These are phyloP conservation scores for Aspergillus bertholletiae DNA, from an alignment of 495 filamentous ascomycete genomes.

Conservation along the genomic window DNA sequence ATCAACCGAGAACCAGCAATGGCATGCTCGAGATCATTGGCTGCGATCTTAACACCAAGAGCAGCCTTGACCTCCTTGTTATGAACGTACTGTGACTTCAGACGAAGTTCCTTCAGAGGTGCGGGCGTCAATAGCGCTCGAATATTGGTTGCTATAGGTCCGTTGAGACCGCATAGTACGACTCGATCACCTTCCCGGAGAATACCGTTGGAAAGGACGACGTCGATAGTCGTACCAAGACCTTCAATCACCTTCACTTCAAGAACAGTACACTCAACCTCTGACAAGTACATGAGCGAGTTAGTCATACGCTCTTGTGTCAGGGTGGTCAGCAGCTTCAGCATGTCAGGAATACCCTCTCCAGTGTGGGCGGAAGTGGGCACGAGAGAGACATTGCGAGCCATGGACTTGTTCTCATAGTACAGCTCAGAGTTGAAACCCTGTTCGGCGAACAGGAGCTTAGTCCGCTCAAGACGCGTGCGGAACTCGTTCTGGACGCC, in stretches of 20 bases:
- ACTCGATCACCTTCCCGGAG: conserved; percentile 92
- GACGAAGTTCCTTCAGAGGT: conserved; percentile 86
- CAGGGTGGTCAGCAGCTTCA: conserved; percentile 87
- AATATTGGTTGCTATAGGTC: conserved; percentile 91
- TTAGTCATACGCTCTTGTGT: conserved; percentile 98
- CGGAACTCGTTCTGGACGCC: conserved; percentile 92
- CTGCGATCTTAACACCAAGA: conserved; percentile 97
- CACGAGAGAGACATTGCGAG: conserved; percentile 86
- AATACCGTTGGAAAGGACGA: conserved; percentile 94
- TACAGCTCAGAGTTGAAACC: conserved; percentile 96
- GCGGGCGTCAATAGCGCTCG: conserved; percentile 95
- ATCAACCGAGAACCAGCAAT: conserved; percentile 95
- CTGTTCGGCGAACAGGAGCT: conserved; percentile 90
- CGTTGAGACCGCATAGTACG: conserved; percentile 91
- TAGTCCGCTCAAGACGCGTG: conserved; percentile 85
- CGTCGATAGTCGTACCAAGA: conserved; percentile 97
- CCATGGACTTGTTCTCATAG: conserved; percentile 97
- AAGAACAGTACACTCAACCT: conserved; percentile 95
- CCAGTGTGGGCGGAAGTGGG: conserved; percentile 97
- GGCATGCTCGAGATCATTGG: conserved; percentile 91
- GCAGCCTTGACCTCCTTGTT: conserved; percentile 99
- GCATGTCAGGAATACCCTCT: conserved; percentile 98
- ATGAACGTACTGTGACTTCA: conserved; percentile 94
- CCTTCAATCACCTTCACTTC: conserved; percentile 99
- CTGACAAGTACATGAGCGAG: conserved; percentile 95